phyloP scores from a whole-genome alignment of 2,329 filamentous ascomycete genomes.

The Cladosporium cucumerinum region DNA sequence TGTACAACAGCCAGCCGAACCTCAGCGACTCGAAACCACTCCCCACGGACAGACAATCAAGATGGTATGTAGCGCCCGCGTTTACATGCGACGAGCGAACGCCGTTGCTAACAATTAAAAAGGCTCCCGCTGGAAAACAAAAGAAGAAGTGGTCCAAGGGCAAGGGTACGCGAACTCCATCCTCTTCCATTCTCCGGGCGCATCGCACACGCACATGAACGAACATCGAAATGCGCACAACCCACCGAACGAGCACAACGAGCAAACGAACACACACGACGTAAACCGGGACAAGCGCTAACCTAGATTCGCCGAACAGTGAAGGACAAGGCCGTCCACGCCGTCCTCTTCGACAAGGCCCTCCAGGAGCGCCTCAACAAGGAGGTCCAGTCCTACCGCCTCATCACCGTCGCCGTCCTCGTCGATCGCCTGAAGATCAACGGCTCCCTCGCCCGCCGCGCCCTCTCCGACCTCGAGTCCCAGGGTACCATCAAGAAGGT shows the following conservation, averaged over 20 bases:
- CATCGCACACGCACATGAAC: conserved; percentile 16
- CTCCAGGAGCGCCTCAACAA: conserved; percentile 99
- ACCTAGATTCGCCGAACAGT: conserved; percentile 55
- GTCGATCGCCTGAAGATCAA: conserved; percentile 99
- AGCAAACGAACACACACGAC: conserved; percentile 17
- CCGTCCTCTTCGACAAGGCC: conserved; percentile 97
- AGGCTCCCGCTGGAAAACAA: conserved; percentile 51
- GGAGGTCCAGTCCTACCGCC: conserved; percentile 99
- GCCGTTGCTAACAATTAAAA: conserved; percentile 9
- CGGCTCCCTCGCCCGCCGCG: conserved; percentile 88
- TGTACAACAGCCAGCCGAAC: conserved; percentile 6
- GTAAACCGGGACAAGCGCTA: conserved; percentile 18
- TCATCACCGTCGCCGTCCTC: conserved; percentile 96
- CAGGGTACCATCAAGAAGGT: conserved; percentile 98
- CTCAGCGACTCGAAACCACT: conserved; percentile 12
- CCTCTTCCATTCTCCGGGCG: conserved; percentile 16
- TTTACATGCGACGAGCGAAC: not conserved
- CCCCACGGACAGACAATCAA: conserved; percentile 16
- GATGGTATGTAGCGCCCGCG: conserved; percentile 12
- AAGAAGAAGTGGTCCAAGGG: conserved; percentile 76
- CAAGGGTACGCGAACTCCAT: conserved; percentile 35
- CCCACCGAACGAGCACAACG: not conserved
- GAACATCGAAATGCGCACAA: conserved; percentile 10
- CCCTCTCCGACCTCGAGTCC: conserved; percentile 90
- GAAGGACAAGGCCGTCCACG: conserved; percentile 99